Base-by-base conservation (phyloP, 1,284 basidiomycete genomes). In the Amylostereum chailletii region DNA sequence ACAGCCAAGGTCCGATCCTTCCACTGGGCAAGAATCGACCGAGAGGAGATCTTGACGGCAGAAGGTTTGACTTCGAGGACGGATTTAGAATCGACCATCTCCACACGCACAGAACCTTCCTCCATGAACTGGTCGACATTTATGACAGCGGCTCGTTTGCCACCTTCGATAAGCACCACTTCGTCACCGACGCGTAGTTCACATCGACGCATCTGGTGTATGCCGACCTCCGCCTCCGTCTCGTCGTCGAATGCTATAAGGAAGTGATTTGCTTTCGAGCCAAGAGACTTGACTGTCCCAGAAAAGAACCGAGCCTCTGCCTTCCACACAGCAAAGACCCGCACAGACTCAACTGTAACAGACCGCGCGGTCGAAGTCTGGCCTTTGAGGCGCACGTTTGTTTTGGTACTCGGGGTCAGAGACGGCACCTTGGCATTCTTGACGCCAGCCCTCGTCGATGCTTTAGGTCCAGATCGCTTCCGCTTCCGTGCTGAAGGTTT, bases 291-390 rank as follows among this genome's bases (percentile, higher is more conserved):
- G 5, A 86, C 69, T 30, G 66, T 68, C 7, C 83, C 86, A 3
- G 80, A 60, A 58, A 83, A 88, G 62, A 75, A 89, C 53, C 75
- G 70, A 1, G 71, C 74, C 50, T 81, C 76, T 42, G 64, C 60
- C 53, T 71, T 76, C 82, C 83, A 87, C 7, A 81, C 59, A 1
- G 82, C 86, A 55, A 86, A 81, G 10, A 89, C 82, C 2, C 76
- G 76, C 9, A 80, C 76, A 11, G 65, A 54, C n/a, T 60, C 55
- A 30, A 46, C 46, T 10, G 57, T 36, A 37, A 47, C 41, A 32
- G 53, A 51, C 26, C 59, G 61, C 9, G 49, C 36, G 19, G 27
- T 32, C 43, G 42, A 34, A 30, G 40, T 31, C n/a, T 45, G 47
- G 26, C 29, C 19, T 40, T 52, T 50, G 9, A 9, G 32, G 34